Evolutionary conservation across 805 yeast species (phyloP).

Genomic region (Nakazawaea wickerhamii): DNA sequence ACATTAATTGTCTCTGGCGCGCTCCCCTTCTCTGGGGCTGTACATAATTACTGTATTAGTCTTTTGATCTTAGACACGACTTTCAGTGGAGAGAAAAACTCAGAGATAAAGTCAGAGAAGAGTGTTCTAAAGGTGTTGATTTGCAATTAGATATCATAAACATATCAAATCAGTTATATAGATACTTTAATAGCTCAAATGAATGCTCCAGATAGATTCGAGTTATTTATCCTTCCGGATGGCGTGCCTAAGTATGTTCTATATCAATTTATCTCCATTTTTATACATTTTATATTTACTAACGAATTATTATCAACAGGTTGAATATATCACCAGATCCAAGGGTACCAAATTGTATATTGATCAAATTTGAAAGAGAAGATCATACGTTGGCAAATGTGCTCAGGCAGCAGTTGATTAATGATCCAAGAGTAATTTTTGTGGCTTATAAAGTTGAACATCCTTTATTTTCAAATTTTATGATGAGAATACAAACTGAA

Average conservation of each 20-base stretch:
- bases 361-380: constrained; percentile 90
- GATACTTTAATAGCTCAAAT: no score
- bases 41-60: no score
- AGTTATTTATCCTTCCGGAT: constrained; percentile 93
- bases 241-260: constrained; percentile 81
- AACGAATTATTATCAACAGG: constrained; percentile 27
- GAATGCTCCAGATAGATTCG: constrained; percentile 99
- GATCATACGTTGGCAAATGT: constrained; percentile 95
- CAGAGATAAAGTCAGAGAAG: neutral
- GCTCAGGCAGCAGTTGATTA: constrained; percentile 77
- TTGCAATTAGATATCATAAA: no score
- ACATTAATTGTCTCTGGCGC: neutral
- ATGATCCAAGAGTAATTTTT: constrained; percentile 84
- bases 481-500: constrained; percentile 91
- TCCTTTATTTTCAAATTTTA: constrained; percentile 92
- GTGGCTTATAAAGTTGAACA: constrained; percentile 98
- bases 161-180: no score
- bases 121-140: no score
- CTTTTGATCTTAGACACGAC: no score
- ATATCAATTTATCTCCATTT: neutral
- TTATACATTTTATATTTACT: constrained; percentile 12
- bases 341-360: constrained; percentile 91
- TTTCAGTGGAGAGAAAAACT: no score
- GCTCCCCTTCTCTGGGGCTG: neutral
- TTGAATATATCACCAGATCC: constrained; percentile 88